Evolutionary conservation across 75 land plant species (phyloP), one percentile per base, ranked within the genome.

Genomic region (Selaginella moellendorffii): DNA sequence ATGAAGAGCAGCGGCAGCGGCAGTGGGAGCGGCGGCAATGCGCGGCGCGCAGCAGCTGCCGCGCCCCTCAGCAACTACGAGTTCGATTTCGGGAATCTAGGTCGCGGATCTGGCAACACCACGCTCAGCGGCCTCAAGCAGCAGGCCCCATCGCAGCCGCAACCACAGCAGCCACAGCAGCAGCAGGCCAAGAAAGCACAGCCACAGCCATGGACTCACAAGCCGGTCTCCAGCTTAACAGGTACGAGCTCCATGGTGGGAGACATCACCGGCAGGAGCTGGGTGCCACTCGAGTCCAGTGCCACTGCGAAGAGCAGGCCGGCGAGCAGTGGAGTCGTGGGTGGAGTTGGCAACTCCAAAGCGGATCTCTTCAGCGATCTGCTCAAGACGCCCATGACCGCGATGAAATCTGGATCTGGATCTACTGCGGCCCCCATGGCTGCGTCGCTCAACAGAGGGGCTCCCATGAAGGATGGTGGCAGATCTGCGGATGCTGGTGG

Each of bases 281-380:
- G 97, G 95, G 66, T 24, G 5, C 26, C 64, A 9, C 30, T 65
- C 20, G 21, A 71, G 5, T 24, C 29, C 27, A 20, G 66, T 54
- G 24, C 64, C n/a, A n/a, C n/a, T n/a, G n/a, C n/a, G n/a, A n/a
- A 46, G 70, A 53, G 26, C 71, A 59, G 79, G 83, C 29, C 68
- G 70, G 52, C 1, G 52, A 68, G 26, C 42, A 58, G 61, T 56
- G 74, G 74, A 19, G 59, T 66, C 54, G 62, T 65, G 19, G 71
- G 74, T 2, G 30, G 51, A 26, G 60, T 26, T 14, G 54, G 36
- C 0, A 67, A 66, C 1, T 24, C 61, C 26, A 71, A 66, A 31
- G 63, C 80, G 8, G 80, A 85, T 69, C 70, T 92, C 67, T 92
- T 92, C 68, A 79, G 86, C 24, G 97, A 92, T 79, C 76, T 92